Conservation (phyloP, 345 rosid species). For the Eucalyptus sp. region DNA sequence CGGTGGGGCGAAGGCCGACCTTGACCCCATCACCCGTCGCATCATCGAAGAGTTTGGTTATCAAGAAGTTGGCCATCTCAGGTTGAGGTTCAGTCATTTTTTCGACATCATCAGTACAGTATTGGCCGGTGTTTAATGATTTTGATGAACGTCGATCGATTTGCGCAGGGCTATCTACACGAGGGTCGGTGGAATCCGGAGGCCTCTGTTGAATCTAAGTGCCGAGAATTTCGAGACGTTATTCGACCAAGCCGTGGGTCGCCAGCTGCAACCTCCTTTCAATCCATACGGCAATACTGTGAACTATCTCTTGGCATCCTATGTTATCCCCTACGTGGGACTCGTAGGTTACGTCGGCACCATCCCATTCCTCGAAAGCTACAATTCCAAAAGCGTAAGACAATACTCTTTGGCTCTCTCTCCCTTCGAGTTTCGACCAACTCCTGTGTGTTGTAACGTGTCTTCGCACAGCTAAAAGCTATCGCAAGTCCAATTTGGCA, state of each 20-base stretch:
- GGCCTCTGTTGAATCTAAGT: slow-evolving; percentile 44
- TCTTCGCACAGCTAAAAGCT: not conserved
- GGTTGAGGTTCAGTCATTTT: slow-evolving; percentile 7
- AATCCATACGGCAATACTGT: slow-evolving; percentile 35
- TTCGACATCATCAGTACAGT: too few species aligned
- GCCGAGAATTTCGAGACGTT: slow-evolving; percentile 19
- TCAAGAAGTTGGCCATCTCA: slow-evolving; percentile 63
- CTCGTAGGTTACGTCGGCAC: slow-evolving; percentile 62
- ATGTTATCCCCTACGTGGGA: slow-evolving; percentile 58
- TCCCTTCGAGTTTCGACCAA: not conserved
- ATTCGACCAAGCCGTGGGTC: slow-evolving; percentile 40
- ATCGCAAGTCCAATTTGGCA: not conserved
- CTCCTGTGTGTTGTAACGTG: not conserved
- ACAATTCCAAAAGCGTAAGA: slow-evolving; percentile 20
- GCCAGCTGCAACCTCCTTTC: slow-evolving; percentile 38
- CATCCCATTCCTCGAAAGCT: slow-evolving; percentile 28
- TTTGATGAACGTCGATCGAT: not conserved
- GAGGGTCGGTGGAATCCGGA: slow-evolving; percentile 38
- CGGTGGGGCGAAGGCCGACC: slow-evolving; percentile 35
- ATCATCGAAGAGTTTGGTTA: slow-evolving; percentile 55
- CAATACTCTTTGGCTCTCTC: not conserved
- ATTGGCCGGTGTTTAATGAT: too few species aligned
- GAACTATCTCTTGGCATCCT: slow-evolving; percentile 47
- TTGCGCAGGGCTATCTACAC: slow-evolving; percentile 37
- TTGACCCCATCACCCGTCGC: slow-evolving; percentile 16